Conservation (phyloP, 1,284 basidiomycete species). For the Sphaerobolus stellatus region DNA sequence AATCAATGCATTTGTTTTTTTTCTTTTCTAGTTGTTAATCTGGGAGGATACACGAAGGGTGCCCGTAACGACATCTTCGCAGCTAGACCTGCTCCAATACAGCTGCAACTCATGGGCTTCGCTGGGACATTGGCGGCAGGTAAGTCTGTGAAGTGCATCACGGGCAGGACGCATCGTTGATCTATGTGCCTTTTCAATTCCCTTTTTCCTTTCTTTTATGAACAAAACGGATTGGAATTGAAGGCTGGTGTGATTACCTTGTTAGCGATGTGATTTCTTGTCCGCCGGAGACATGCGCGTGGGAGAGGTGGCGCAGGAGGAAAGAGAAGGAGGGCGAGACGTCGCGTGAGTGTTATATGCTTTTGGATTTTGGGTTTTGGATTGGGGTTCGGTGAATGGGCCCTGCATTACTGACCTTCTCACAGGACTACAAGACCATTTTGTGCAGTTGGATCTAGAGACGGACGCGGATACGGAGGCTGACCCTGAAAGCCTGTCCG, state of each 20-base stretch:
- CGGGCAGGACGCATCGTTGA: too few relatives aligned
- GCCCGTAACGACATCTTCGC: conserved; percentile 64
- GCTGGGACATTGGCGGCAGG: conserved; percentile 56
- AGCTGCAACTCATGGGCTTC: conserved; percentile 60
- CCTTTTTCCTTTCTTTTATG: not conserved
- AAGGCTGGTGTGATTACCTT: conserved; percentile 63
- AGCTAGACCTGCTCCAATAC: conserved; percentile 55
- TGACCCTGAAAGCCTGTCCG: conserved; percentile 49
- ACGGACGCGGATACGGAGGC: conserved; percentile 44
- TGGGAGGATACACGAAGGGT: conserved; percentile 68
- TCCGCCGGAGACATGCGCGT: conserved; percentile 45
- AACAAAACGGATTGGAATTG: not conserved
- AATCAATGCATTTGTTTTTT: conserved; percentile 9
- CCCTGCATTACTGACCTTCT: not conserved
- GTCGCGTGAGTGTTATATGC: conserved; percentile 1
- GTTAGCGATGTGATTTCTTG: conserved; percentile 54
- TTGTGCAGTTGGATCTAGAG: conserved; percentile 25
- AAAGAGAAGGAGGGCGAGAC: conserved; percentile 13
- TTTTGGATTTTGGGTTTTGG: not conserved
- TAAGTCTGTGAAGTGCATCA: too few relatives aligned
- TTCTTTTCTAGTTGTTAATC: conserved; percentile 45
- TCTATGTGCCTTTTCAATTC: too few relatives aligned
- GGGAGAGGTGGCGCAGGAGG: conserved; percentile 38
- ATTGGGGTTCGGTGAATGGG: not conserved
- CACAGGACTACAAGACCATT: conserved; percentile 16